Base-by-base conservation (phyloP, 345 rosid genomes). In the Orychophragmus violaceus region DNA sequence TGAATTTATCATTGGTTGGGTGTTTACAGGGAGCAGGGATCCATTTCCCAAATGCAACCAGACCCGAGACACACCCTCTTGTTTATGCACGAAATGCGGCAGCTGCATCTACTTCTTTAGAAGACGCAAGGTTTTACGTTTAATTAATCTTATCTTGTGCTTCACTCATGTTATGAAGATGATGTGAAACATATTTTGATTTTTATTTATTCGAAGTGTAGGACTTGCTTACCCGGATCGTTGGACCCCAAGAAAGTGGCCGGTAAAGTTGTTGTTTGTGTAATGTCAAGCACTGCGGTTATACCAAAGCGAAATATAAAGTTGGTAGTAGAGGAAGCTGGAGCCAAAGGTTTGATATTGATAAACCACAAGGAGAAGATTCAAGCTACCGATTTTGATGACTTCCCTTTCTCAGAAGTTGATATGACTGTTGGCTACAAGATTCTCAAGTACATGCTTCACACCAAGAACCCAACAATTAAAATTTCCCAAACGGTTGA, bases 141-240 rank as follows among this genome's bases (percentile, higher is more conserved):
- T 23, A 19, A 9, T 18, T 2, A 6, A 5, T 32, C 16, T 64
- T 11, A 10, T 13, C 3, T 6, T 56, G 3, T 14, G n/a, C 13
- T 50, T 50, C 12, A 33, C 23, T 53, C 13, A 16, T 53, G 1
- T 5, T 53, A 28, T 16, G 0, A 21, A 23, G 8, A 19, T 9
- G 8, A 24, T 24, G 17, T 44, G 27, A 5, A 42, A n/a, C n/a
- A n/a, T n/a, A n/a, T n/a, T n/a, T n/a, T n/a, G n/a, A n/a, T n/a
- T n/a, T n/a, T n/a, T n/a, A n/a, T n/a, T n/a, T n/a, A n/a, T n/a
- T n/a, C n/a, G n/a, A n/a, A n/a, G n/a, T n/a, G n/a, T n/a, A n/a
- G n/a, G 75, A 70, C 64, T 45, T 90, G 97, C 69, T 57, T 74
- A 70, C 95, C 91, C 4, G 87, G 90, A 57, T 87, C 97, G 44